phyloP scores from a whole-genome alignment of 2,329 filamentous ascomycete species.

The Parastagonospora nodorum region DNA sequence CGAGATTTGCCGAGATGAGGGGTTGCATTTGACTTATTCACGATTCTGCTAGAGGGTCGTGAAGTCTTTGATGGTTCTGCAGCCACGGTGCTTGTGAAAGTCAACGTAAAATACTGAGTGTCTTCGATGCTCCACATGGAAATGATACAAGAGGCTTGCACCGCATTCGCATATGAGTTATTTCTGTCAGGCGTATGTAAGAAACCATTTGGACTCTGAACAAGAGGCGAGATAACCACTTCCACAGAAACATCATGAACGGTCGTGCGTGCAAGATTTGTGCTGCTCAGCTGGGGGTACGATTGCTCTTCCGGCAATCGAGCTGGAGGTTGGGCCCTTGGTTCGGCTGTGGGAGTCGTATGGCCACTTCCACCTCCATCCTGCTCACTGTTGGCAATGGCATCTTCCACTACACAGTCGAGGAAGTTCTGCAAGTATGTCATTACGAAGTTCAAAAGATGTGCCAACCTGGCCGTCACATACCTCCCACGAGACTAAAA shows the following conservation, averaged over 20 bases:
- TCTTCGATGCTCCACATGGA: constrained; percentile 74
- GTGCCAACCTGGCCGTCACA: constrained; percentile 8
- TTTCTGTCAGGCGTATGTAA: constrained; percentile 20
- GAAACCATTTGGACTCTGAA: constrained; percentile 11
- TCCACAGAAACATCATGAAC: constrained; percentile 69
- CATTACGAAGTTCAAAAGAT: constrained; percentile 3
- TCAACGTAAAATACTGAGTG: constrained; percentile 73
- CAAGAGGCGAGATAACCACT: constrained; percentile 63
- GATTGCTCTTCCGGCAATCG: constrained; percentile 9
- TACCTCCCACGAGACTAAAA: constrained; percentile 58
- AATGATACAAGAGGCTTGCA: constrained; percentile 76
- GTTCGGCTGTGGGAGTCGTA: constrained; percentile 34
- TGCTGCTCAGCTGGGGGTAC: constrained; percentile 37
- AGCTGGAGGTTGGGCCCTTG: constrained; percentile 7
- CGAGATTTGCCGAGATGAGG: constrained; percentile 37
- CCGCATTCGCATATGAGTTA: constrained; percentile 33
- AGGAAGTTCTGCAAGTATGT: constrained; percentile 46
- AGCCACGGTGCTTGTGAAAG: constrained; percentile 66
- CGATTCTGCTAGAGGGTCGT: constrained; percentile 45
- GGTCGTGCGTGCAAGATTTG: constrained; percentile 47
- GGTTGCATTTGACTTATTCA: constrained; percentile 48
- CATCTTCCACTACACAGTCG: constrained; percentile 50
- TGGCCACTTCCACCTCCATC: constrained; percentile 28
- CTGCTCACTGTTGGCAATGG: constrained; percentile 12
- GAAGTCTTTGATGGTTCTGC: constrained; percentile 15